These are phyloP conservation scores for Neocatenulostroma microsporum DNA, from an alignment of 2,329 filamentous ascomycete genomes.

Conservation along the genomic window DNA sequence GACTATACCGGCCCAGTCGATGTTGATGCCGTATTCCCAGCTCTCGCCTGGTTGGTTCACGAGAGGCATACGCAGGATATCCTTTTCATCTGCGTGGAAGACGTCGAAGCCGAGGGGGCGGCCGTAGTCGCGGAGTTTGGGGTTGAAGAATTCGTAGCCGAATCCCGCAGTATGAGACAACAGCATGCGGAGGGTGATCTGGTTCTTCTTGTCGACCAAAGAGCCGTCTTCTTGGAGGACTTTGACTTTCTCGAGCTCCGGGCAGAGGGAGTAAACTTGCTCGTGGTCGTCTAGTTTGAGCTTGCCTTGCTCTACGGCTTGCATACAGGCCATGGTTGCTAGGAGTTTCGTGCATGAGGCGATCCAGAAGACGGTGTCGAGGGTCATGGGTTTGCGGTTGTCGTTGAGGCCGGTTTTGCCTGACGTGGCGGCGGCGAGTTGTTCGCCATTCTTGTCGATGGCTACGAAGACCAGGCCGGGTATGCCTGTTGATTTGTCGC, in stretches of 20 bases:
- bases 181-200: slow-evolving; percentile 46
- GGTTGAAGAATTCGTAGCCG: slow-evolving; percentile 44
- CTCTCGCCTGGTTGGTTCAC: slow-evolving; percentile 56
- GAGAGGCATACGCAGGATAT: slow-evolving; percentile 46
- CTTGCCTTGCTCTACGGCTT: slow-evolving; percentile 39
- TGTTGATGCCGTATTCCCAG: slow-evolving; percentile 50
- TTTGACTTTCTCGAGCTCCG: slow-evolving; percentile 37
- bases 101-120: slow-evolving; percentile 50
- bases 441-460: slow-evolving; percentile 37
- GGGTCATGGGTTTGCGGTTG: slow-evolving; percentile 46
- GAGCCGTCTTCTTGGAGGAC: slow-evolving; percentile 35
- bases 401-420: slow-evolving; percentile 34
- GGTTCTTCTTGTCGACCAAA: slow-evolving; percentile 35
- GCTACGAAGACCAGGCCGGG: slow-evolving; percentile 41
- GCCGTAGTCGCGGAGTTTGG: slow-evolving; percentile 30
- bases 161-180: slow-evolving; percentile 45
- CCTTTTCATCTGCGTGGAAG: slow-evolving; percentile 47
- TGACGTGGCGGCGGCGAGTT: slow-evolving; percentile 35
- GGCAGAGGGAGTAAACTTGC: slow-evolving; percentile 34
- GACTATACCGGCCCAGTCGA: slow-evolving; percentile 45
- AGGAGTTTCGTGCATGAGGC: slow-evolving; percentile 45
- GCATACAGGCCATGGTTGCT: slow-evolving; percentile 40
- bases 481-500: slow-evolving; percentile 26
- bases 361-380: slow-evolving; percentile 55
- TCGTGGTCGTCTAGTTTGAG: slow-evolving; percentile 36